Conservation (phyloP, 768 basidiomycete species). For the Tulasnella sp. region DNA sequence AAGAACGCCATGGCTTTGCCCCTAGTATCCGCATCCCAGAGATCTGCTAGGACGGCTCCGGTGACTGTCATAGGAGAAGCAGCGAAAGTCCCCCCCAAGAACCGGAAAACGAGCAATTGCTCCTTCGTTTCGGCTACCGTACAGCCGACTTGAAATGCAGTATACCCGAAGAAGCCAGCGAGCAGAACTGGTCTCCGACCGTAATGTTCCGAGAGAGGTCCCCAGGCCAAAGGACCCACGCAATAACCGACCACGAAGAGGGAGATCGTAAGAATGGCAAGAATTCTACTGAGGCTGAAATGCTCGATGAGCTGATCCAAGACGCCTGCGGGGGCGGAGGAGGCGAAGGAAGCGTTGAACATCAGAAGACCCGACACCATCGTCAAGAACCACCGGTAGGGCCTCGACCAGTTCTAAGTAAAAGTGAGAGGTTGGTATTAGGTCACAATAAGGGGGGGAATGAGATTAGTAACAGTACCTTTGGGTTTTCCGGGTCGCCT, state of each 20-base stretch:
- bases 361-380: slow-evolving; percentile 1
- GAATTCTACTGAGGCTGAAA: slow-evolving; percentile 11
- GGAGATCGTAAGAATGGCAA: slow-evolving; percentile 25
- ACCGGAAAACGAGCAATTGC: slow-evolving; percentile 35
- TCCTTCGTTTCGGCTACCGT: slow-evolving; percentile 38
- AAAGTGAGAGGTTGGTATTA: neutral
- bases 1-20: slow-evolving; percentile 32
- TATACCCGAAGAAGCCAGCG: slow-evolving; percentile 36
- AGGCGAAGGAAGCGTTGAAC: slow-evolving; percentile 26
- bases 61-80: slow-evolving; percentile 31
- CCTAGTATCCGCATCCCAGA: slow-evolving; percentile 32
- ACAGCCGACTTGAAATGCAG: slow-evolving; percentile 34
- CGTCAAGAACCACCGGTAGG: slow-evolving; percentile 23
- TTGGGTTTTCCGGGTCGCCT: slow-evolving; percentile 23
- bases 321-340: slow-evolving; percentile 24
- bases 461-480: slow-evolving; percentile 16
- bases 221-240: slow-evolving; percentile 38
- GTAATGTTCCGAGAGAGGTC: slow-evolving; percentile 35
- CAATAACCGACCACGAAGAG: slow-evolving; percentile 31
- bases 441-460: neutral
- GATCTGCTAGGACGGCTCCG: slow-evolving; percentile 31
- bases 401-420: slow-evolving; percentile 22
- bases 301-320: slow-evolving; percentile 24
- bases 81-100: slow-evolving; percentile 32
- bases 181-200: slow-evolving; percentile 40